Evolutionary conservation across 148 eudicot genomes (phyloP).

Genomic region (Vaccinium corymbosum): DNA sequence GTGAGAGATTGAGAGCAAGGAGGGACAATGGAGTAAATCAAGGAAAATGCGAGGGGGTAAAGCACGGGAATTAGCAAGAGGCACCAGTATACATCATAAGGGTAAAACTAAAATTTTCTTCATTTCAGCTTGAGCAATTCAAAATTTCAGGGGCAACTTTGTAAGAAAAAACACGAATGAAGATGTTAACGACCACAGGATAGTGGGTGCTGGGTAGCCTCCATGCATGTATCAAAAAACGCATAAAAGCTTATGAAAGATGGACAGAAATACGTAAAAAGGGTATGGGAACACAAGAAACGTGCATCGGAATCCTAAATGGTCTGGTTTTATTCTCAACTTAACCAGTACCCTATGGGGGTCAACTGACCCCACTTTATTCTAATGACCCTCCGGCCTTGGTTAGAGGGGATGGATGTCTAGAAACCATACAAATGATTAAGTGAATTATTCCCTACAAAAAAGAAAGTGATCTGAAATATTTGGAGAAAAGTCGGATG

Average conservation of each 20-base stretch:
- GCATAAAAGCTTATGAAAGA: neutral
- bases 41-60: neutral
- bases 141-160: neutral
- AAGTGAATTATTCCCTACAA: neutral
- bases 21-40: neutral
- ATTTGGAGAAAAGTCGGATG: neutral
- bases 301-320: neutral
- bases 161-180: neutral
- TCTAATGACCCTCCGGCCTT: neutral
- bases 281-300: neutral
- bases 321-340: neutral
- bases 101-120: neutral
- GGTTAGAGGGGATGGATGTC: neutral
- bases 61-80: neutral
- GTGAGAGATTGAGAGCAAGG: neutral
- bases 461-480: neutral
- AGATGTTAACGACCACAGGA: neutral
- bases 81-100: neutral
- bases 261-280: neutral
- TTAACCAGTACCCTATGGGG: neutral
- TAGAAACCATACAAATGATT: neutral
- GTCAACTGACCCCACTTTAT: neutral
- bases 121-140: neutral
- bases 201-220: neutral
- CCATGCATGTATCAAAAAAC: neutral